phyloP scores from a whole-genome alignment of 2,329 filamentous ascomycete species.

The Juglanconis oblonga region DNA sequence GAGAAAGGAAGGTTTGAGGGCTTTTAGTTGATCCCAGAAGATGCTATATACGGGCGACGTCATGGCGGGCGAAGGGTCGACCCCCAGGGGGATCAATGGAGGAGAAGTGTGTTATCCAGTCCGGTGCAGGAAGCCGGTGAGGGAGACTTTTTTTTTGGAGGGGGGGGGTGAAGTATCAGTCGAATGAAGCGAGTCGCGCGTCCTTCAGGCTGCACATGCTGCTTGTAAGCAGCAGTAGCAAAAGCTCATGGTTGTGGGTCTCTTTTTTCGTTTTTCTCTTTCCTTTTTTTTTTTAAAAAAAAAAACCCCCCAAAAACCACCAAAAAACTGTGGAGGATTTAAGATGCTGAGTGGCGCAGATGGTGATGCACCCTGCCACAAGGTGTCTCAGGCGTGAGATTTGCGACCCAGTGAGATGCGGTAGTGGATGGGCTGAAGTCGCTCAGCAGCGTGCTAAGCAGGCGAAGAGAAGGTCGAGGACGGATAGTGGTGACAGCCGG shows the following conservation, averaged over 20 bases:
- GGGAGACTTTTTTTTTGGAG: not conserved
- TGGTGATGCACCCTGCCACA: not conserved
- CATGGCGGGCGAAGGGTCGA: slow-evolving; percentile 7
- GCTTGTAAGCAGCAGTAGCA: not conserved
- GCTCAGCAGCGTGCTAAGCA: not conserved
- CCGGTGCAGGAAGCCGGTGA: not conserved
- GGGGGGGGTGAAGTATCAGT: not conserved
- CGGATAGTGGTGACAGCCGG: not conserved
- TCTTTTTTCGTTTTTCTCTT: not conserved
- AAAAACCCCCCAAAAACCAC: not conserved
- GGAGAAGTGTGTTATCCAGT: not conserved
- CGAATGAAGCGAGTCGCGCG: slow-evolving; percentile 6
- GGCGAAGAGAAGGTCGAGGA: not conserved
- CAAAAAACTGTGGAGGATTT: not conserved
- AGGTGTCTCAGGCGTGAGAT: not conserved
- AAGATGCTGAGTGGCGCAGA: not conserved
- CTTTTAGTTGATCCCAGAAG: slow-evolving; percentile 42
- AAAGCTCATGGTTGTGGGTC: slow-evolving; percentile 9
- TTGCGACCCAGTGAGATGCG: not conserved
- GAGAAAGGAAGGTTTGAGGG: slow-evolving; percentile 54
- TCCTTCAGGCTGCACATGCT: not conserved
- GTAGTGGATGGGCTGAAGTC: not conserved
- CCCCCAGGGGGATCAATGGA: not conserved
- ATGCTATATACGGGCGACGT: slow-evolving; percentile 18
- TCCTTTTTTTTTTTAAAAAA: not conserved